Conservation (phyloP, 1,284 basidiomycete species). For the Pseudozyma hubeiensis region DNA sequence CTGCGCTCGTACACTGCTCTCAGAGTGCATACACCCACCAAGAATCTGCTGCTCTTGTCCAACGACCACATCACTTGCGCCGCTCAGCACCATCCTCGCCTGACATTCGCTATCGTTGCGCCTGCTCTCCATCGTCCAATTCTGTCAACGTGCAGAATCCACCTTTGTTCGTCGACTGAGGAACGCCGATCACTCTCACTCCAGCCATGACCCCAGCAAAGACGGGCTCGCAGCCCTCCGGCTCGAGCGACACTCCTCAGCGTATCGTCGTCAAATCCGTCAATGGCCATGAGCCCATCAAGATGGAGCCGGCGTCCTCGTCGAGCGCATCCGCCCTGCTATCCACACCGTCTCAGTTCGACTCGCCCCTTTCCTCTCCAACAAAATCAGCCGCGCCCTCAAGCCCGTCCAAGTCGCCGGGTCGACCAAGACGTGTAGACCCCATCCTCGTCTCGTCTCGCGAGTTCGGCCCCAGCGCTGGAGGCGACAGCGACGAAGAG, state of each 20-base stretch:
- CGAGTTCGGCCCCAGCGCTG: constrained; percentile 47
- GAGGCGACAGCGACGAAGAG: constrained; percentile 37
- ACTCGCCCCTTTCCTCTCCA: constrained; percentile 32
- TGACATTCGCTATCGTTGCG: neutral
- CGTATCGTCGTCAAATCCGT: constrained; percentile 52
- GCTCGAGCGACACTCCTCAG: constrained; percentile 24
- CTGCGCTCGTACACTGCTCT: neutral
- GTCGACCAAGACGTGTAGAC: constrained; percentile 31
- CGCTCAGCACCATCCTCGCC: neutral
- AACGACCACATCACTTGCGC: neutral
- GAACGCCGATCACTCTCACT: neutral
- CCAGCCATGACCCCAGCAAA: constrained; percentile 22
- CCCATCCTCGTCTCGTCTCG: constrained; percentile 46
- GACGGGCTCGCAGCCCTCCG: constrained; percentile 20
- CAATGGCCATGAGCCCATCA: constrained; percentile 48
- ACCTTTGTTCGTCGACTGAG: neutral
- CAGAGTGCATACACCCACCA: neutral
- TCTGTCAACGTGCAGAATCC: neutral
- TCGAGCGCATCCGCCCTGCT: constrained; percentile 8
- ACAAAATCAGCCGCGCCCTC: constrained; percentile 24
- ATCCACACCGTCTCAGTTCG: constrained; percentile 16
- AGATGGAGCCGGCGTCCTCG: constrained; percentile 18
- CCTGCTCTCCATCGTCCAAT: neutral
- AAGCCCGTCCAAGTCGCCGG: constrained; percentile 39
- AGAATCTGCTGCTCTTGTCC: too few species aligned